Base-by-base conservation (phyloP, 768 basidiomycete genomes). In the Lentinula sp. region DNA sequence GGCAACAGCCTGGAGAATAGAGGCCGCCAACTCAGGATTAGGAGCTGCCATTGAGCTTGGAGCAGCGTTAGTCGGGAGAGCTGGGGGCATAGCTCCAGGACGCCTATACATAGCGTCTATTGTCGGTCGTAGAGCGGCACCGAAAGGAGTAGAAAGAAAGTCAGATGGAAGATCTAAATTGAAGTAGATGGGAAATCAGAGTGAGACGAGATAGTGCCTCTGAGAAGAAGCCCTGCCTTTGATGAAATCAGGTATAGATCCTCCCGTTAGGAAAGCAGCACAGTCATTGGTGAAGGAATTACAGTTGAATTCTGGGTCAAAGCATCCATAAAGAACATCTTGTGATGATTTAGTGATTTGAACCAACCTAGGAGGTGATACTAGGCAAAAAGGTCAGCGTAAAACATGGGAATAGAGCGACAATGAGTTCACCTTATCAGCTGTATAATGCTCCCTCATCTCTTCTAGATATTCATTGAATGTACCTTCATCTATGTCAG, bases 241-340 rank as follows among this genome's bases (percentile, higher is more conserved):
- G 64, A 98, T 91, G 73, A 85, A 93, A 2, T 79, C 64, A 3
- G 95, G 95, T 58, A 97, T 91, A 15, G 85, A 84, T 3, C 80
- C 80, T 33, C 94, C 93, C 0, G 92, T 96, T 52, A 98, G 73
- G 69, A 97, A 95, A 2, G 90, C 93, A 37, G 93, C 75, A 61
- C 86, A 86, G 64, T 96, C 93, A 62, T 88, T 92, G 2, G 93
- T 95, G 65, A 98, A 98, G 1, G 91, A 90, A 71, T 98, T 98
- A 73, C 95, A 97, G 67, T 97, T 97, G 65, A 95, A 95, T 46
- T 96, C 93, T 88, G 63, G 13, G 5, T 45, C 10, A 51, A 28
- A 12, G 43, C n/a, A 28, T 46, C 33, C 16, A 62, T 46, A 46
- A 61, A 48, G 3, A 50, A 49, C 18, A 15, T 32, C 54, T 18